Conservation (phyloP, 805 yeast genomes). For the Cyberlindnera nakhonratchasimensis region DNA sequence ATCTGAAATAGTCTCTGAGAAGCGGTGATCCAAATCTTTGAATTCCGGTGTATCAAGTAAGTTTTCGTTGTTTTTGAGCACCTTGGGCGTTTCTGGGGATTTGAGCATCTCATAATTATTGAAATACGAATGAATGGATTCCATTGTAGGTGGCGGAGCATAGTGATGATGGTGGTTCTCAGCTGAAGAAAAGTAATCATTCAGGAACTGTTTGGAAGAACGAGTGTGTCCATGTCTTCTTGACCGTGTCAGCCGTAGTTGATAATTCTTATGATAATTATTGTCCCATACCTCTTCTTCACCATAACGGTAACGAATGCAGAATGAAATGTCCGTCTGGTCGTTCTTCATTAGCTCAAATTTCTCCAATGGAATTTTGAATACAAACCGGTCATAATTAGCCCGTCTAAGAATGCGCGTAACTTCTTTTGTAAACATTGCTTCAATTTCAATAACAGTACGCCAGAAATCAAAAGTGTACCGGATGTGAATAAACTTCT, state of each 20-base stretch:
- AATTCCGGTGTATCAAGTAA: constrained; percentile 14
- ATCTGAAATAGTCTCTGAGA: constrained; percentile 2
- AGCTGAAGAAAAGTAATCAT: constrained; percentile 18
- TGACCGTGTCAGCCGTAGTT: constrained; percentile 31
- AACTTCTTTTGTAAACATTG: constrained; percentile 52
- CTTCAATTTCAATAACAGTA: constrained; percentile 66
- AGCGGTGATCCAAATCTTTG: constrained; percentile 7
- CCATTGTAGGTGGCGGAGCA: not conserved
- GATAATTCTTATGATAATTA: constrained; percentile 58
- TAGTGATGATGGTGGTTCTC: too few relatives aligned
- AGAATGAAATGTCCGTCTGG: constrained; percentile 39
- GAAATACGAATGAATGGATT: constrained; percentile 15
- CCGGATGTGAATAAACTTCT: constrained; percentile 63
- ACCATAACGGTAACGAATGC: constrained; percentile 35
- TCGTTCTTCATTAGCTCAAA: constrained; percentile 18
- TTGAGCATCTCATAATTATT: constrained; percentile 21
- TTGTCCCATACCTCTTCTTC: constrained; percentile 74
- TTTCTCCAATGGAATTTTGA: constrained; percentile 51
- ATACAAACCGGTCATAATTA: constrained; percentile 67
- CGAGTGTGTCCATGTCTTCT: constrained; percentile 6
- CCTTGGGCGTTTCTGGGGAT: constrained; percentile 30
- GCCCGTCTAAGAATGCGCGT: constrained; percentile 43
- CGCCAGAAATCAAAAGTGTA: constrained; percentile 81
- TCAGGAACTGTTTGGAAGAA: constrained; percentile 18
- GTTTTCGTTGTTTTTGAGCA: constrained; percentile 16